Percentiles rank a stretch among this genome's conserved stretches.
Conservation (phyloP, 2,329 filamentous ascomycete genomes). For the Diaporthe aspalathi region DNA sequence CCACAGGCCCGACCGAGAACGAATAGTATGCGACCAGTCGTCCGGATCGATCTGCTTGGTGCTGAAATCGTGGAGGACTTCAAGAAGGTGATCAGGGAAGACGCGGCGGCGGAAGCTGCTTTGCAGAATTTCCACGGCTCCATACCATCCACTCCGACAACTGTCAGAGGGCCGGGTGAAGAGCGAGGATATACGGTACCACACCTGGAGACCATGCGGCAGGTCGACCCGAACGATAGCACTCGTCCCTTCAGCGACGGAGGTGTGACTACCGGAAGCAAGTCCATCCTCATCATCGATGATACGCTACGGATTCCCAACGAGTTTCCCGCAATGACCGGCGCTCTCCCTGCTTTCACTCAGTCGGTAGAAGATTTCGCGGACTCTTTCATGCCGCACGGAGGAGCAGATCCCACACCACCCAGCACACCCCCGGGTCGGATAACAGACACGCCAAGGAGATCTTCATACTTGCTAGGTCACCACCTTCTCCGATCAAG, state of each 20-base stretch:
- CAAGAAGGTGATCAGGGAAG: conserved; percentile 77
- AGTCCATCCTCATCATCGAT: conserved; percentile 90
- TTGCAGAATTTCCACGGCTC: conserved; percentile 45
- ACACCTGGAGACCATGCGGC: conserved; percentile 56
- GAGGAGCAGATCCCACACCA: conserved; percentile 65
- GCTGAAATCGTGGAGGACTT: conserved; percentile 83
- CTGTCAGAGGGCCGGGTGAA: conserved; percentile 44
- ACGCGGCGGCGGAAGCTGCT: conserved; percentile 59
- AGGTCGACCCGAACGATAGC: conserved; percentile 48
- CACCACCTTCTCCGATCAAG: conserved; percentile 56
- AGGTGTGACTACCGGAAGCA: conserved; percentile 81
- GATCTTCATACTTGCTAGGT: conserved; percentile 67
- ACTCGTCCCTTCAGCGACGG: conserved; percentile 63
- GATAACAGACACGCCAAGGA: conserved; percentile 58
- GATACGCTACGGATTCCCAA: conserved; percentile 62
- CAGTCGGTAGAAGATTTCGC: conserved; percentile 65
- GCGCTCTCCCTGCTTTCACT: conserved; percentile 56
- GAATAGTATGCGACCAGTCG: conserved; percentile 60
- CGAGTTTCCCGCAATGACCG: conserved; percentile 64
- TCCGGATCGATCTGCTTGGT: conserved; percentile 85
- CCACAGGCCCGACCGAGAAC: conserved; percentile 63
- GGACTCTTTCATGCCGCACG: conserved; percentile 61
- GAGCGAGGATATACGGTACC: conserved; percentile 56
- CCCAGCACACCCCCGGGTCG: conserved; percentile 69
- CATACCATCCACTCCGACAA: conserved; percentile 42